Conservation (phyloP, 805 yeast genomes). For the Candida gorgasii region DNA sequence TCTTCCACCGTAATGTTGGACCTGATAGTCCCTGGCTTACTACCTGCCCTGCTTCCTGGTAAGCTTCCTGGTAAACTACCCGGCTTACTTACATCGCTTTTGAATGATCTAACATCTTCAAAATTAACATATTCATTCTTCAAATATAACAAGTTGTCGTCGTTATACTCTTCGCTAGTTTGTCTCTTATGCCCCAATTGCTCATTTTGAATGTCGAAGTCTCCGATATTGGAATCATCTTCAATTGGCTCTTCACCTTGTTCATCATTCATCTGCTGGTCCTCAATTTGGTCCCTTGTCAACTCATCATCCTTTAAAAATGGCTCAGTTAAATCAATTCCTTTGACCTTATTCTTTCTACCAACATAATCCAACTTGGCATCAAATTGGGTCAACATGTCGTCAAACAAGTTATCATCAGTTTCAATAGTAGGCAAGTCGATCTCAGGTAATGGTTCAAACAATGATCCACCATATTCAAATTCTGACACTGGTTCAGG, state of each 20-base stretch:
- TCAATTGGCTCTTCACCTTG: conserved; percentile 8
- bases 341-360: conserved; percentile 11
- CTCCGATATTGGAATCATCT: conserved; percentile 2
- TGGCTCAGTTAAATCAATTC: conserved; percentile 18
- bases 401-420: conserved; percentile 30
- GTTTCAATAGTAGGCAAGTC: conserved; percentile 29
- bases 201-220: background rate
- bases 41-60: background rate
- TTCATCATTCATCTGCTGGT: conserved; percentile 36
- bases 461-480: background rate
- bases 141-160: conserved; percentile 31
- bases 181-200: conserved; percentile 9
- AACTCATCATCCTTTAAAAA: conserved; percentile 45
- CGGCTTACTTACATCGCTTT: conserved; percentile 9
- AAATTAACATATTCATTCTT: conserved; percentile 29
- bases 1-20: conserved; percentile 4
- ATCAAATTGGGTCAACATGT: conserved; percentile 28
- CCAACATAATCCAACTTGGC: conserved; percentile 22
- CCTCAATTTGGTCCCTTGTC: conserved; percentile 40
- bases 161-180: conserved; percentile 29
- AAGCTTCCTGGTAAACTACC: background rate
- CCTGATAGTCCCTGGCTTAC: conserved; percentile 7
- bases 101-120: conserved; percentile 15
- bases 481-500: background rate
- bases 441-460: conserved; percentile 7